Conservation (phyloP, 2,329 filamentous ascomycete genomes). For the Alternaria rosae region DNA sequence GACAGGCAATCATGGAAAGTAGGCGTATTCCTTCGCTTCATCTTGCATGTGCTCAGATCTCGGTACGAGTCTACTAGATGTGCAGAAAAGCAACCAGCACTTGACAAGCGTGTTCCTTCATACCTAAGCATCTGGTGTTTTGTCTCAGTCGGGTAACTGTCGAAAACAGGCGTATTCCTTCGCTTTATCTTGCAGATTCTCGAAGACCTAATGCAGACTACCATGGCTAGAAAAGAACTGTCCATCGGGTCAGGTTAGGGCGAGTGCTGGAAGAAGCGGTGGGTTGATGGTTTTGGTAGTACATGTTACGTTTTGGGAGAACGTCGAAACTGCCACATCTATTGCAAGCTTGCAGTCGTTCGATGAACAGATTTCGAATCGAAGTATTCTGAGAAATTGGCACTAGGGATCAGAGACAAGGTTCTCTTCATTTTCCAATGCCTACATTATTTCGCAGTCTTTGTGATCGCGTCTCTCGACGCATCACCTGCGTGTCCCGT, state of each 20-base stretch:
- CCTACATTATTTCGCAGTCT: neutral
- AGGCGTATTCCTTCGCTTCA: slow-evolving; percentile 16
- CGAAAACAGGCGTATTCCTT: slow-evolving; percentile 16
- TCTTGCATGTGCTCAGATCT: slow-evolving; percentile 8
- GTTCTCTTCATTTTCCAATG: neutral
- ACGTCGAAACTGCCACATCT: neutral
- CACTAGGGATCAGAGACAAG: neutral
- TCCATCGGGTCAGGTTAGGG: neutral
- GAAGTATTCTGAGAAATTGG: too few species aligned
- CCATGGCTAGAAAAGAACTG: neutral
- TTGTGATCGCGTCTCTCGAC: neutral
- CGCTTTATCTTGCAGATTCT: slow-evolving; percentile 9
- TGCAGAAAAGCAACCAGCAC: slow-evolving; percentile 6
- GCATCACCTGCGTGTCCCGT: neutral
- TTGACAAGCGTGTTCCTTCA: neutral
- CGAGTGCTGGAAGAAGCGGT: neutral
- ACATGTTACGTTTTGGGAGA: neutral
- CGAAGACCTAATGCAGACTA: neutral
- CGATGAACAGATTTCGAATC: neutral
- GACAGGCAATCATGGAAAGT: slow-evolving; percentile 12
- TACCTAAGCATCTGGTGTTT: neutral
- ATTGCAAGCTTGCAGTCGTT: neutral
- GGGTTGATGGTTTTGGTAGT: neutral
- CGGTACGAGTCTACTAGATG: neutral
- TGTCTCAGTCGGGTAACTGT: slow-evolving; percentile 6